A percentile compares a stretch with the other conserved stretches of the same genome.
phyloP scores from a whole-genome alignment of 2,329 filamentous ascomycete genomes.

The Fusarium redolens region DNA sequence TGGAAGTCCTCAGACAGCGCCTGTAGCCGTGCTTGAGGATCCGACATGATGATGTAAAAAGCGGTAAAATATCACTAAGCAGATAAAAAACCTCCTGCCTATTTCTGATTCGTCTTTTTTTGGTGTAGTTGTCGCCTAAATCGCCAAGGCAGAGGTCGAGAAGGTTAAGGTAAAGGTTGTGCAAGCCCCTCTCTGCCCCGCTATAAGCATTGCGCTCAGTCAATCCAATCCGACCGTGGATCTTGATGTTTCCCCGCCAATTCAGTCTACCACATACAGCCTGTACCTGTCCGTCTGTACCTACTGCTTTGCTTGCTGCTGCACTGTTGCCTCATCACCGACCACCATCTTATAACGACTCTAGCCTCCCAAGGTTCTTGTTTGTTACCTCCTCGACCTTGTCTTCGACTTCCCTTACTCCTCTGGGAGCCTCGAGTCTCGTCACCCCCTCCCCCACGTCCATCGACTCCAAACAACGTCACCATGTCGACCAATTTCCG shows the following conservation, averaged over 20 bases:
- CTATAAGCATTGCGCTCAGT: slow-evolving; percentile 48
- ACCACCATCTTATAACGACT: slow-evolving; percentile 25
- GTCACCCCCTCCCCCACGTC: slow-evolving; percentile 29
- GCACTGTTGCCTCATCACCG: slow-evolving; percentile 39
- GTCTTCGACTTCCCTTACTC: background rate
- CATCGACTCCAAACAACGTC: slow-evolving; percentile 39
- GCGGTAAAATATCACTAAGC: slow-evolving; percentile 7
- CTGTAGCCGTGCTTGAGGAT: slow-evolving; percentile 82
- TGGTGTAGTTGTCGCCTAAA: slow-evolving; percentile 27
- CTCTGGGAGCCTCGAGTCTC: slow-evolving; percentile 1
- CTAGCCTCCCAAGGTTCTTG: background rate
- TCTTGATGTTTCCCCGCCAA: slow-evolving; percentile 55
- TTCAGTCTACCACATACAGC: slow-evolving; percentile 33
- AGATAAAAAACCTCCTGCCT: background rate
- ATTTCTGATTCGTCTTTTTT: slow-evolving; percentile 11
- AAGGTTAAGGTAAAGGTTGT: slow-evolving; percentile 27
- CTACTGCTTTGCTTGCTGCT: background rate
- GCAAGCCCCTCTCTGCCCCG: slow-evolving; percentile 49
- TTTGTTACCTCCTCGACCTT: background rate
- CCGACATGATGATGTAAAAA: slow-evolving; percentile 65
- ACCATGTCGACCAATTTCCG: slow-evolving; percentile 97
- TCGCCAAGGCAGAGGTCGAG: slow-evolving; percentile 1
- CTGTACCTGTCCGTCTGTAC: slow-evolving; percentile 9
- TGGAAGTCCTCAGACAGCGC: slow-evolving; percentile 88
- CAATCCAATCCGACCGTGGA: slow-evolving; percentile 9